Evolutionary conservation across 306 rosid species (phyloP).

Genomic region (Acacia confusa): DNA sequence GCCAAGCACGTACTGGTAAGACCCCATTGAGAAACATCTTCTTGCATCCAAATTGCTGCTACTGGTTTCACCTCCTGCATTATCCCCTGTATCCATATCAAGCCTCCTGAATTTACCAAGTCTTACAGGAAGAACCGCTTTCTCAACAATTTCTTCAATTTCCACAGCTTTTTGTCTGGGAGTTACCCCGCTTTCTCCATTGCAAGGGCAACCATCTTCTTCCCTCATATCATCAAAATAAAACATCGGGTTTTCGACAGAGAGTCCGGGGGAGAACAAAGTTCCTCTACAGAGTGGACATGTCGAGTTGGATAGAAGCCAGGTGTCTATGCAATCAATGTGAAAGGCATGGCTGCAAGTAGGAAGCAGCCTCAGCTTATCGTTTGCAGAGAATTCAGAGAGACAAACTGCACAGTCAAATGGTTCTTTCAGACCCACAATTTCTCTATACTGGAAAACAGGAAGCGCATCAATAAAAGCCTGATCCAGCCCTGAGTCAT

Average conservation of each 20-base stretch:
- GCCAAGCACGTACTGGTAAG: slow-evolving; percentile 84
- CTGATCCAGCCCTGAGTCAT: slow-evolving; percentile 96
- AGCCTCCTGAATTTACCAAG: slow-evolving; percentile 82
- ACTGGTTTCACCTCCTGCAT: slow-evolving; percentile 77
- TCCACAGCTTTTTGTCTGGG: slow-evolving; percentile 57
- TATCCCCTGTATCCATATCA: slow-evolving; percentile 50
- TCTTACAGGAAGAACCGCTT: slow-evolving; percentile 79
- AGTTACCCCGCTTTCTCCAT: slow-evolving; percentile 51
- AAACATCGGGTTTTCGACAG: slow-evolving; percentile 73
- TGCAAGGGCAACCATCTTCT: slow-evolving; percentile 60
- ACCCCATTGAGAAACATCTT: slow-evolving; percentile 95
- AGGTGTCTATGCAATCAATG: slow-evolving; percentile 88
- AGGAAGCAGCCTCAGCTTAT: slow-evolving; percentile 90
- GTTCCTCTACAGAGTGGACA: slow-evolving; percentile 96
- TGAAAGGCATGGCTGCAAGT: slow-evolving; percentile 98
- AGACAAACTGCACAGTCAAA: slow-evolving; percentile 96
- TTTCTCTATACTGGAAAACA: slow-evolving; percentile 88
- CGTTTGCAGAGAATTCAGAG: slow-evolving; percentile 82
- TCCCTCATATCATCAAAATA: slow-evolving; percentile 80
- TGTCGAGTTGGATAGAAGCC: slow-evolving; percentile 91
- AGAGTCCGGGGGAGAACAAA: slow-evolving; percentile 58
- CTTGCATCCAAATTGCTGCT: slow-evolving; percentile 95
- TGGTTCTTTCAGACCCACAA: slow-evolving; percentile 86
- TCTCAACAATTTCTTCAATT: slow-evolving; percentile 66
- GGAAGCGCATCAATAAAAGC: slow-evolving; percentile 97